Evolutionary conservation across 106 monocot species (phyloP), one percentile per base, ranked within the genome.

Genomic region (Iris macrosiphon): DNA sequence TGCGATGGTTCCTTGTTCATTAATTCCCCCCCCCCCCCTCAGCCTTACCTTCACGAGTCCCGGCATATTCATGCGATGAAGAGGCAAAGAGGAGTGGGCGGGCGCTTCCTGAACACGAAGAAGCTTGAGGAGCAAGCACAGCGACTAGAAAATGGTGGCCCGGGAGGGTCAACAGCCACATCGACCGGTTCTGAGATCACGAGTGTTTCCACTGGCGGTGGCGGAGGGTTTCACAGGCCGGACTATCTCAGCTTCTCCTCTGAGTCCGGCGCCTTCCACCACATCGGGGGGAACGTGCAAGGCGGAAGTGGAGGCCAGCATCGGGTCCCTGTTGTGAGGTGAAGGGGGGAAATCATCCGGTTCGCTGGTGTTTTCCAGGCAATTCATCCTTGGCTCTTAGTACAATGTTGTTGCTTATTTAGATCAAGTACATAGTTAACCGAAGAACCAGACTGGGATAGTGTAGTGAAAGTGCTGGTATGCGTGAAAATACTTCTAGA

Each of bases 11-110:
- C n/a, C n/a, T n/a, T n/a, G n/a, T n/a, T n/a, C n/a, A n/a, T n/a
- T n/a, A n/a, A n/a, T n/a, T n/a, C n/a, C n/a, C n/a, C n/a, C n/a
- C 12, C 12, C 2, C 52, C 6, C 39, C 0, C 59, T 12, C 74
- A 90, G 89, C 89, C 89, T 4, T 90, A 90, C 45, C 89, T 89
- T 26, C 89, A 89, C 18, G 89, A 89, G 52, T 89, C 89, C 25
- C 83, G 89, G 7, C 89, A 89, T 61, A 58, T 47, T 11, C 89
- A 89, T 30, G 89, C 89, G 0, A 77, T 89, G 73, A 76, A 72
- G 56, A 69, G 89, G 53, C 68, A 59, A n/a, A 69, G 89, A 14
- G 89, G 89, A 53, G 61, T 61, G 2, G 84, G 84, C 17, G 89
- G 89, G 3, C 62, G 89, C 45, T 89, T 89, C 69, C 74, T 89